These are phyloP conservation scores for Peronospora destructor DNA, from an alignment of 352 stramenopile species.

Conservation along the genomic window DNA sequence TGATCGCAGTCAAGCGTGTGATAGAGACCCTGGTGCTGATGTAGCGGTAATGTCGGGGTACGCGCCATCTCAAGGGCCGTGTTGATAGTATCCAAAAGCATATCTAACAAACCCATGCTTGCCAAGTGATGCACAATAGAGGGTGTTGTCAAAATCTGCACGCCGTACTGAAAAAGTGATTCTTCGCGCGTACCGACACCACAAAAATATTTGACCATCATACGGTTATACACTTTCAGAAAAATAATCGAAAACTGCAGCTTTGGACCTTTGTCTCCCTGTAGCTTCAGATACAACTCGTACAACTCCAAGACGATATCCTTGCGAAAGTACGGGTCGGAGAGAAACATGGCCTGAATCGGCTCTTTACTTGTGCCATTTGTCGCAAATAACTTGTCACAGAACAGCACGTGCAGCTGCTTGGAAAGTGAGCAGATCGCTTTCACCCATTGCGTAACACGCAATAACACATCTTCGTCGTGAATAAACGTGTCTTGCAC, in stretches of 20 bases:
- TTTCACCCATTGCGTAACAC: conserved; percentile 74
- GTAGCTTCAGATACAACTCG: conserved; percentile 91
- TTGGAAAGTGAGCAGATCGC: conserved; percentile 49
- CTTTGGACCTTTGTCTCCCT: conserved; percentile 93
- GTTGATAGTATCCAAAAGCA: conserved; percentile 71
- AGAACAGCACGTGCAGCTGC: conserved; percentile 60
- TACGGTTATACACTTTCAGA: conserved; percentile 73
- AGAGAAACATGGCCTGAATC: conserved; percentile 87
- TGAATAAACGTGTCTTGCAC: conserved; percentile 64
- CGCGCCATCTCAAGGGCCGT: conserved; percentile 67
- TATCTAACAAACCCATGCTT: conserved; percentile 58
- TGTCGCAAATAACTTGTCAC: conserved; percentile 54
- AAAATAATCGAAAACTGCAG: conserved; percentile 88
- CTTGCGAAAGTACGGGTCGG: conserved; percentile 93
- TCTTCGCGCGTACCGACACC: conserved; percentile 87
- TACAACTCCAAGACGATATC: conserved; percentile 88
- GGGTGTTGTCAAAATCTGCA: conserved; percentile 92
- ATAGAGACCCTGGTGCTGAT: conserved; percentile 20
- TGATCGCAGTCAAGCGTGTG: conserved; percentile 87
- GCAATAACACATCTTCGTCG: conserved; percentile 58
- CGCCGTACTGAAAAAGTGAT: conserved; percentile 86
- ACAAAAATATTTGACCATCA: conserved; percentile 86
- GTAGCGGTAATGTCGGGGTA: conserved; percentile 20
- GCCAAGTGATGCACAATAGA: conserved; percentile 75
- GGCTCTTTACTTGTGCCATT: conserved; percentile 45